Conservation (phyloP, 805 yeast genomes). For the Suhomyces prunicola region DNA sequence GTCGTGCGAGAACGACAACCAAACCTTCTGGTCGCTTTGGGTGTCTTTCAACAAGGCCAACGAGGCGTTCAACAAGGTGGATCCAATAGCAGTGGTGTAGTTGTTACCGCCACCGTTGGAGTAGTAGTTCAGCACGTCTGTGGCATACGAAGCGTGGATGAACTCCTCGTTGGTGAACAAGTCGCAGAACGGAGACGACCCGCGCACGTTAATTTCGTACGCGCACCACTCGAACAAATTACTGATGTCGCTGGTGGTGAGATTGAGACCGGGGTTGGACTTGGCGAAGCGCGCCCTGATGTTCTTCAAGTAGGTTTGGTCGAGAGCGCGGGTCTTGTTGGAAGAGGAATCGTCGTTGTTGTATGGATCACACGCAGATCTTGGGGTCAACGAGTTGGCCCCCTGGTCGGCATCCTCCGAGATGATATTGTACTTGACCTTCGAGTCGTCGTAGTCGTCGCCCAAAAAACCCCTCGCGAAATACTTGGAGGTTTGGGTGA, state of each 20-base stretch:
- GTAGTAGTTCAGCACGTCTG: constrained; percentile 60
- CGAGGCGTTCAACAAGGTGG: constrained; percentile 49
- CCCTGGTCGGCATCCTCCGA: constrained; percentile 39
- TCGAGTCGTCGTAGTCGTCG: constrained; percentile 31
- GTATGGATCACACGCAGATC: constrained; percentile 18
- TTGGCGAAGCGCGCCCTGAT: constrained; percentile 58
- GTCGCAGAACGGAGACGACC: constrained; percentile 63
- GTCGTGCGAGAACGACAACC: constrained; percentile 75
- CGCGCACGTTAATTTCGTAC: constrained; percentile 68
- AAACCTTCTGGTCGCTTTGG: constrained; percentile 47
- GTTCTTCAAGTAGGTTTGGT: constrained; percentile 42
- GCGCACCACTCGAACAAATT: constrained; percentile 64
- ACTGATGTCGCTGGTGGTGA: constrained; percentile 52
- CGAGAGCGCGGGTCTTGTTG: constrained; percentile 21
- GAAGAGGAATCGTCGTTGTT: constrained; percentile 13
- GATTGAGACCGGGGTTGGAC: constrained; percentile 51
- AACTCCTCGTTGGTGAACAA: constrained; percentile 68
- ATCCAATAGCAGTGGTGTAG: constrained; percentile 56
- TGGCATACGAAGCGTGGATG: constrained; percentile 56
- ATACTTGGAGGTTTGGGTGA: constrained; percentile 49
- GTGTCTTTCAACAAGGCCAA: constrained; percentile 46
- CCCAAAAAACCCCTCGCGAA: constrained; percentile 63
- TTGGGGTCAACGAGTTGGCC: constrained; percentile 30
- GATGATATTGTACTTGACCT: constrained; percentile 37
- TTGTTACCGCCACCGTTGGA: constrained; percentile 62